phyloP scores from a whole-genome alignment of 2,329 filamentous ascomycete species.

The Phoma sp. region DNA sequence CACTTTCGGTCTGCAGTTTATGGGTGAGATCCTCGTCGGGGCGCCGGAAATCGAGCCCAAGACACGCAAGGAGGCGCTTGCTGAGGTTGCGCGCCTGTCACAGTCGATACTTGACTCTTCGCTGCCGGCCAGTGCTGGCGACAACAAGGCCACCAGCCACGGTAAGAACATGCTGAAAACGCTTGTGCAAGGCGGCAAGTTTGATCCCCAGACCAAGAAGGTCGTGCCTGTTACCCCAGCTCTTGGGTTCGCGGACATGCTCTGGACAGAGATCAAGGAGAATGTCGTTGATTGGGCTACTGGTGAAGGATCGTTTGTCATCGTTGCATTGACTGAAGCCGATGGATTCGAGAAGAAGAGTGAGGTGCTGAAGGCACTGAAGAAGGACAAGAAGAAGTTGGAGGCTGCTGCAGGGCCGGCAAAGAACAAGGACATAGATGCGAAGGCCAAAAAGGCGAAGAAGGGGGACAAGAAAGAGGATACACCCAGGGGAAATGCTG shows the following conservation, averaged over 20 bases:
- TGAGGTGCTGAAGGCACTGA: conserved; percentile 72
- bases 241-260: conserved; percentile 77
- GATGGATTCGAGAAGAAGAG: conserved; percentile 69
- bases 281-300: conserved; percentile 83
- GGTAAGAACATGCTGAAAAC: conserved; percentile 89
- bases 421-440: conserved; percentile 18
- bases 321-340: conserved; percentile 80
- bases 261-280: conserved; percentile 83
- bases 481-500: conserved; percentile 52
- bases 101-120: conserved; percentile 43
- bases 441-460: conserved; percentile 43
- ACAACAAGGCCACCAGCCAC: conserved; percentile 60
- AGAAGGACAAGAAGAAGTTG: conserved; percentile 74
- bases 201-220: conserved; percentile 74
- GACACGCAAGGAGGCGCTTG: conserved; percentile 64
- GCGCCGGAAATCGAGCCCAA: conserved; percentile 73
- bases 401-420: conserved; percentile 65
- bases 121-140: conserved; percentile 38
- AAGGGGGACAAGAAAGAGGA: conserved; percentile 49
- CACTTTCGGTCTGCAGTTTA: conserved; percentile 85
- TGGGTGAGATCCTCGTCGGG: conserved; percentile 80
- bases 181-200: conserved; percentile 86
- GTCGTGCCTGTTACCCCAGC: conserved; percentile 75
- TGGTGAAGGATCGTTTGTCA: conserved; percentile 82
- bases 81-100: conserved; percentile 63